These are phyloP conservation scores for Blastobotrys proliferans DNA, from an alignment of 1,139 yeast genomes.

Conservation along the genomic window DNA sequence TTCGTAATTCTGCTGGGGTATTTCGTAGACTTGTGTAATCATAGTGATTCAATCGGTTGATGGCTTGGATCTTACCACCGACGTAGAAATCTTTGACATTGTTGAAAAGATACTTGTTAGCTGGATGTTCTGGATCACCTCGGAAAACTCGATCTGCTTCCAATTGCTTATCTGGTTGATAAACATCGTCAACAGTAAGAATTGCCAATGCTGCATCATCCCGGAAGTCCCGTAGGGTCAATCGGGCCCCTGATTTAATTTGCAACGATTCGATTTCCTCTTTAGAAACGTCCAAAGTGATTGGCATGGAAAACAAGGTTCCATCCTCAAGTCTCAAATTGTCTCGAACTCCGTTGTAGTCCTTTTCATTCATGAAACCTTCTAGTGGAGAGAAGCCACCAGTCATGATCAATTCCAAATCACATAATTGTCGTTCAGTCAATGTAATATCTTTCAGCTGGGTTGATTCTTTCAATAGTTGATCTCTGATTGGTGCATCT, in stretches of 20 bases:
- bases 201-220: conserved; percentile 80
- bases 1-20: conserved; percentile 86
- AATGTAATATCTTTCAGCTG: conserved; percentile 53
- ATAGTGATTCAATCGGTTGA: conserved; percentile 80
- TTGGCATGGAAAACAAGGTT: conserved; percentile 87
- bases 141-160: conserved; percentile 89
- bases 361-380: conserved; percentile 79
- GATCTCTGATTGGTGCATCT: conserved; percentile 58
- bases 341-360: conserved; percentile 75
- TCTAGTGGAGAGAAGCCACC: conserved; percentile 94
- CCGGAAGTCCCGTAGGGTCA: conserved; percentile 77
- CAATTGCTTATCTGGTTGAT: conserved; percentile 68
- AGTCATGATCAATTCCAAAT: conserved; percentile 80
- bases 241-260: conserved; percentile 54
- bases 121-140: conserved; percentile 98
- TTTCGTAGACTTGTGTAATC: conserved; percentile 85
- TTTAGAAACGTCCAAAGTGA: conserved; percentile 72
- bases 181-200: conserved; percentile 71
- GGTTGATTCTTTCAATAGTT: conserved; percentile 56
- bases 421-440: conserved; percentile 89
- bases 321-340: conserved; percentile 75
- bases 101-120: conserved; percentile 67
- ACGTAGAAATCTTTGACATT: conserved; percentile 79
- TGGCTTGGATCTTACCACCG: conserved; percentile 85
- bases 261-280: conserved; percentile 44